A percentile compares a stretch with the other conserved stretches of the same genome.
These are phyloP conservation scores for Avena sativa DNA, from an alignment of 176 grass and related monocot genomes.

Conservation along the genomic window DNA sequence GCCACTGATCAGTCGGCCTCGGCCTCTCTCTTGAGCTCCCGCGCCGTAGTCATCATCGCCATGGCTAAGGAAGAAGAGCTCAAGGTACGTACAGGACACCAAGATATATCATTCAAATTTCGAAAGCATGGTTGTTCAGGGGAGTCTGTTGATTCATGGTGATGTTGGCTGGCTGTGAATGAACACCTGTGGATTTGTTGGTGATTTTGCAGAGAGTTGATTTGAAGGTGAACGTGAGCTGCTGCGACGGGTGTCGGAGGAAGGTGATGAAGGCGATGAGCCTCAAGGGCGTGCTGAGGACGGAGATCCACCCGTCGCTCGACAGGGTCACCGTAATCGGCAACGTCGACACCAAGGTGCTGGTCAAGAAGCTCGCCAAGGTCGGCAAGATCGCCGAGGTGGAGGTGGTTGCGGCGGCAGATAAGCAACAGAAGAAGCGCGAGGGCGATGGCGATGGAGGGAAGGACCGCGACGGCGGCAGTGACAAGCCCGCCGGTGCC, in stretches of 20 bases:
- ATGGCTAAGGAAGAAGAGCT: slow-evolving; percentile 80
- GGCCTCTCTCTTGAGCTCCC: slow-evolving; percentile 15
- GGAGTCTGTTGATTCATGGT: background rate
- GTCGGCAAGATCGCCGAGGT: slow-evolving; percentile 76
- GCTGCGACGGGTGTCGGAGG: slow-evolving; percentile 91
- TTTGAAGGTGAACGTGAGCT: slow-evolving; percentile 89
- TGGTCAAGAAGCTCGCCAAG: slow-evolving; percentile 77
- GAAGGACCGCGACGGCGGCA: background rate
- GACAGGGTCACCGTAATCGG: slow-evolving; percentile 78
- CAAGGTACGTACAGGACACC: slow-evolving; percentile 43
- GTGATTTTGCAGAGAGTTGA: slow-evolving; percentile 76
- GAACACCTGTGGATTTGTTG: background rate
- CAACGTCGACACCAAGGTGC: slow-evolving; percentile 64
- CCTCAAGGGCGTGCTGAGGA: slow-evolving; percentile 80
- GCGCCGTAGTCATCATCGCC: slow-evolving; percentile 50
- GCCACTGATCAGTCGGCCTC: background rate
- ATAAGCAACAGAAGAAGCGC: slow-evolving; percentile 38
- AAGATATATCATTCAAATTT: background rate
- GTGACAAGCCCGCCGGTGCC: no score
- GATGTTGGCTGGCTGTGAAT: background rate
- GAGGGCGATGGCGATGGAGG: slow-evolving; percentile 3
- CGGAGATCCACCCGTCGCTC: slow-evolving; percentile 81
- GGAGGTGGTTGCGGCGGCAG: slow-evolving; percentile 34
- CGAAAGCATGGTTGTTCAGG: background rate
- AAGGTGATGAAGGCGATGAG: slow-evolving; percentile 91